A percentile compares a stretch with the other conserved stretches of the same genome.
Conservation (phyloP, 306 rosid genomes). For the Betula pendula region DNA sequence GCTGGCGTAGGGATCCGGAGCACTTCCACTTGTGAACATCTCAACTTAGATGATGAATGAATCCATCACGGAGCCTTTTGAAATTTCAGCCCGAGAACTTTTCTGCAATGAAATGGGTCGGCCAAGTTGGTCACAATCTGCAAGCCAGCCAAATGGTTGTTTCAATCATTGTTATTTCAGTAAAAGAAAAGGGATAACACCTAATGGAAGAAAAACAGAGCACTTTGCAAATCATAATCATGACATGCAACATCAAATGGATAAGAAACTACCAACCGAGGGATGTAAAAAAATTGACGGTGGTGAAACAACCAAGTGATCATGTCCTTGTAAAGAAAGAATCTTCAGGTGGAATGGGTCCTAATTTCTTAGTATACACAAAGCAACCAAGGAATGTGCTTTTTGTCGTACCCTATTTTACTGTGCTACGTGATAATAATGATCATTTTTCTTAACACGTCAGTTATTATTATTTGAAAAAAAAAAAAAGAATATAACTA, state of each 20-base stretch:
- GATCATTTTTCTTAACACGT: too few relatives aligned
- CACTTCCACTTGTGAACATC: background rate
- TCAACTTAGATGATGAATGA: slow-evolving; percentile 6
- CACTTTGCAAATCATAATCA: slow-evolving; percentile 4
- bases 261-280: background rate
- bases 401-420: too few relatives aligned
- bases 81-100: background rate
- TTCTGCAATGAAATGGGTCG: slow-evolving; percentile 25
- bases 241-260: slow-evolving; percentile 1
- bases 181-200: slow-evolving; percentile 9
- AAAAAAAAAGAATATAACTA: too few relatives aligned
- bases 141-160: slow-evolving; percentile 20
- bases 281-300: background rate
- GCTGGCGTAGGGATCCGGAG: slow-evolving; percentile 8
- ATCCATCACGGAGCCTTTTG: background rate
- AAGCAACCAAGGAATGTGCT: too few relatives aligned
- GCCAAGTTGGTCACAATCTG: slow-evolving; percentile 29
- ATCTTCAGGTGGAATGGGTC: background rate
- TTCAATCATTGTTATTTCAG: slow-evolving; percentile 38
- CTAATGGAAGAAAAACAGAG: background rate
- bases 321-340: background rate
- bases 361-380: background rate
- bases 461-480: too few relatives aligned
- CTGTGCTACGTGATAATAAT: too few relatives aligned
- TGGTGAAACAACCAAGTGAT: background rate